phyloP scores from a whole-genome alignment of 768 basidiomycete species.

The Trametes coccinea region DNA sequence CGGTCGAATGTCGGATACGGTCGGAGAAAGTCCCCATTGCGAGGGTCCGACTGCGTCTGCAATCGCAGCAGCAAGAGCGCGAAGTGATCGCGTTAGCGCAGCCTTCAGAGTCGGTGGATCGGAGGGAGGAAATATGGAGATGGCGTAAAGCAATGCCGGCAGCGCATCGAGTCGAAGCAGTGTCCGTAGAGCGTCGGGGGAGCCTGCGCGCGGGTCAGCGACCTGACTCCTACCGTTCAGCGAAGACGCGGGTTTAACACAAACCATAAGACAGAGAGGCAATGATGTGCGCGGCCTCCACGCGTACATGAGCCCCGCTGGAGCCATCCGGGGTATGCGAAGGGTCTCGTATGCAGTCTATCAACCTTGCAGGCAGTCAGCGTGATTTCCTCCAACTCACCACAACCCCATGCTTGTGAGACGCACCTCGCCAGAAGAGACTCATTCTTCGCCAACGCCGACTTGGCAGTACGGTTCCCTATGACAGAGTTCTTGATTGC shows the following conservation, averaged over 20 bases:
- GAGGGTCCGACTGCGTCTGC: conserved; percentile 72
- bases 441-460: conserved; percentile 54
- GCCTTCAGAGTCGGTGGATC: conserved; percentile 45
- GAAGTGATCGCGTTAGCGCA: conserved; percentile 64
- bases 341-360: conserved; percentile 56
- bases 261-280: conserved; percentile 72
- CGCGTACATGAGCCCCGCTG: conserved; percentile 53
- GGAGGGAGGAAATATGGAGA: conserved; percentile 47
- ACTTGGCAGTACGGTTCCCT: conserved; percentile 76
- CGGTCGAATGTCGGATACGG: conserved; percentile 37
- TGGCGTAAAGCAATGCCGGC: conserved; percentile 60
- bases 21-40: conserved; percentile 60
- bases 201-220: conserved; percentile 42
- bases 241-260: not conserved
- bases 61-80: conserved; percentile 56
- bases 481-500: conserved; percentile 74
- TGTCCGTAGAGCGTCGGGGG: conserved; percentile 57
- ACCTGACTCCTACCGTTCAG: not conserved
- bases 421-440: conserved; percentile 57
- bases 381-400: not conserved
- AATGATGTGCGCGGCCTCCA: conserved; percentile 75
- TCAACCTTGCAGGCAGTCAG: conserved; percentile 44
- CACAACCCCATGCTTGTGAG: not conserved
- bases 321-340: conserved; percentile 35
- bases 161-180: conserved; percentile 60